phyloP scores from a whole-genome alignment of 495 filamentous ascomycete genomes.

The Mytilinidion resinicola region DNA sequence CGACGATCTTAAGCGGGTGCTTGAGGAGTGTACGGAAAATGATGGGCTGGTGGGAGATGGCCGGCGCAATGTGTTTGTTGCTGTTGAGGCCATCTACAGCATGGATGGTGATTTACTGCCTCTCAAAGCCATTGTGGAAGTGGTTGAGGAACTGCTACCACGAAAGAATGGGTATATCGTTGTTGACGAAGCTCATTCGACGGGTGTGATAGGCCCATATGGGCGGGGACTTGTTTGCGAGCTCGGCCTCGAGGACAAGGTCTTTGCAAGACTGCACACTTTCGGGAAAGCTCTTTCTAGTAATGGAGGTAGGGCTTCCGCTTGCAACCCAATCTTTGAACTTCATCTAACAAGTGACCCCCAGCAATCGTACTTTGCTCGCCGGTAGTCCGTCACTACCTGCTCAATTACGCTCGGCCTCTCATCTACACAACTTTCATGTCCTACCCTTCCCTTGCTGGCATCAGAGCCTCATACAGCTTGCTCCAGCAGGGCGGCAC shows the following conservation, averaged over 20 bases:
- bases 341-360: background rate
- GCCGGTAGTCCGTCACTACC: slow-evolving; percentile 44
- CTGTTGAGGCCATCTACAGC: slow-evolving; percentile 71
- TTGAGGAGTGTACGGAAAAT: slow-evolving; percentile 37
- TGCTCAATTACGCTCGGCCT: slow-evolving; percentile 57
- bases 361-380: slow-evolving; percentile 41
- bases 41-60: slow-evolving; percentile 34
- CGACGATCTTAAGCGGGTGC: slow-evolving; percentile 36
- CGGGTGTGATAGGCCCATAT: slow-evolving; percentile 56
- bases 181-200: slow-evolving; percentile 75
- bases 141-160: slow-evolving; percentile 53
- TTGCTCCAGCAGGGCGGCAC: slow-evolving; percentile 44
- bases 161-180: slow-evolving; percentile 58
- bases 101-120: slow-evolving; percentile 78
- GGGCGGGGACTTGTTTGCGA: slow-evolving; percentile 64
- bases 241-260: slow-evolving; percentile 56
- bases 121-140: slow-evolving; percentile 50
- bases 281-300: slow-evolving; percentile 73
- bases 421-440: slow-evolving; percentile 58
- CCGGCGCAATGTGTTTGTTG: slow-evolving; percentile 53
- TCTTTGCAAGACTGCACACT: slow-evolving; percentile 66
- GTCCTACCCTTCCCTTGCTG: slow-evolving; percentile 48
- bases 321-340: background rate
- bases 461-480: slow-evolving; percentile 45
- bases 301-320: slow-evolving; percentile 54